A percentile compares a stretch with the other conserved stretches of the same genome.
Evolutionary conservation across 176 grass and related monocot genomes (phyloP).

Genomic region (Oryza meyeriana): DNA sequence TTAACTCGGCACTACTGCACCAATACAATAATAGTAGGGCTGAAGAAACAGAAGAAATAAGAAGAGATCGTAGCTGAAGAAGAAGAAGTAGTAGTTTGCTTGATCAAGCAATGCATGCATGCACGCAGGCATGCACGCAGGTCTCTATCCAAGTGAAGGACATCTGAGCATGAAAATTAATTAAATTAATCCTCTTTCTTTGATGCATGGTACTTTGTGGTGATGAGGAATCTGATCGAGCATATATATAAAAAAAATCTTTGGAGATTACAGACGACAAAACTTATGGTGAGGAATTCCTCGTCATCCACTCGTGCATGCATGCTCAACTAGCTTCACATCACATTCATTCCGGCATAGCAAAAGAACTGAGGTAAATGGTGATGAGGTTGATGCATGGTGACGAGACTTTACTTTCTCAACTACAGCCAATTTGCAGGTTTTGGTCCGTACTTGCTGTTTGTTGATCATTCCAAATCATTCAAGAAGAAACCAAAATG

Average conservation of each 20-base stretch:
- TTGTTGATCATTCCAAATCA: conserved; percentile 35
- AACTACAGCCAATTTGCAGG: conserved; percentile 12
- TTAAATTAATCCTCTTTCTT: conserved; percentile 9
- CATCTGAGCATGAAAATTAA: conserved; percentile 2
- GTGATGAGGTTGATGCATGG: background rate
- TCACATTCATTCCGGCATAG: background rate
- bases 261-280: background rate
- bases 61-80: background rate
- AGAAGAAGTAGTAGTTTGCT: background rate
- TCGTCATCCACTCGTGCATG: background rate
- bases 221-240: background rate
- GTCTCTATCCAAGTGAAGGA: background rate
- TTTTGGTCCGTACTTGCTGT: conserved; percentile 20
- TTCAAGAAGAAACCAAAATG: background rate
- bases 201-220: background rate
- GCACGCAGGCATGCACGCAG: background rate
- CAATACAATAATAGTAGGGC: background rate
- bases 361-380: conserved; percentile 6
- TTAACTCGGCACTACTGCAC: conserved; percentile 15
- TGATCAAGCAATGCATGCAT: background rate
- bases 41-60: conserved; percentile 4
- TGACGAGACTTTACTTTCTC: conserved; percentile 13
- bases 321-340: background rate
- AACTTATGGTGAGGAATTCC: conserved; percentile 12
- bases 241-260: background rate